These are phyloP conservation scores for Medicago ruthenica DNA, from an alignment of 306 rosid species.

Conservation along the genomic window DNA sequence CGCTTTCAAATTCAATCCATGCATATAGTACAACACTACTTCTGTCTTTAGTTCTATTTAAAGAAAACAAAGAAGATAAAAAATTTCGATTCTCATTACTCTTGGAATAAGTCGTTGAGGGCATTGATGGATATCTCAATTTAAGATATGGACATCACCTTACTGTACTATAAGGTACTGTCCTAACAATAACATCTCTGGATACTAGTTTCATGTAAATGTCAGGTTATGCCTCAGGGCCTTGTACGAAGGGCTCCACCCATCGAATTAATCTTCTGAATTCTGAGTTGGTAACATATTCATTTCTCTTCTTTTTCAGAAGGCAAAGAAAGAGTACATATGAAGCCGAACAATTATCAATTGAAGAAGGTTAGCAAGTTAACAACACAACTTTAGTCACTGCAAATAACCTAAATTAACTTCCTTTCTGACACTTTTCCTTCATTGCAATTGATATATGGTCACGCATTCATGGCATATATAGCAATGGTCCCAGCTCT, in stretches of 20 bases:
- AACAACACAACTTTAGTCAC: slow-evolving; percentile 13
- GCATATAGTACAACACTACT: background rate
- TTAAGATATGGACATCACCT: slow-evolving; percentile 22
- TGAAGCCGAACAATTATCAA: slow-evolving; percentile 4
- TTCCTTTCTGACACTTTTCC: slow-evolving; percentile 38
- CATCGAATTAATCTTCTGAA: slow-evolving; percentile 26
- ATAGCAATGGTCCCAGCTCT: too few species aligned
- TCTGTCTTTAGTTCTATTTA: background rate
- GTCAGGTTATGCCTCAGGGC: slow-evolving; percentile 41
- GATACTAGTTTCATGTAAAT: slow-evolving; percentile 43
- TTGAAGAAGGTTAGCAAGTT: background rate
- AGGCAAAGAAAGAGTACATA: background rate
- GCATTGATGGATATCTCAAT: slow-evolving; percentile 34
- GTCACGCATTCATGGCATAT: too few species aligned
- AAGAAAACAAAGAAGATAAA: background rate
- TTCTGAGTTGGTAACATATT: slow-evolving; percentile 34
- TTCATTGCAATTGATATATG: slow-evolving; percentile 31
- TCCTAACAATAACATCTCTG: slow-evolving; percentile 37
- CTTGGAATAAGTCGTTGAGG: slow-evolving; percentile 20
- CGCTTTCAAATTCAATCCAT: too few species aligned
- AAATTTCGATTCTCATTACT: background rate
- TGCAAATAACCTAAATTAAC: slow-evolving; percentile 5
- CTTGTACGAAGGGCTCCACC: slow-evolving; percentile 33
- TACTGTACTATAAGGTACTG: slow-evolving; percentile 44
- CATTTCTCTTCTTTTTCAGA: slow-evolving; percentile 11